Evolutionary conservation across 257 asterid species (phyloP).

Genomic region (Cruciata laevipes): DNA sequence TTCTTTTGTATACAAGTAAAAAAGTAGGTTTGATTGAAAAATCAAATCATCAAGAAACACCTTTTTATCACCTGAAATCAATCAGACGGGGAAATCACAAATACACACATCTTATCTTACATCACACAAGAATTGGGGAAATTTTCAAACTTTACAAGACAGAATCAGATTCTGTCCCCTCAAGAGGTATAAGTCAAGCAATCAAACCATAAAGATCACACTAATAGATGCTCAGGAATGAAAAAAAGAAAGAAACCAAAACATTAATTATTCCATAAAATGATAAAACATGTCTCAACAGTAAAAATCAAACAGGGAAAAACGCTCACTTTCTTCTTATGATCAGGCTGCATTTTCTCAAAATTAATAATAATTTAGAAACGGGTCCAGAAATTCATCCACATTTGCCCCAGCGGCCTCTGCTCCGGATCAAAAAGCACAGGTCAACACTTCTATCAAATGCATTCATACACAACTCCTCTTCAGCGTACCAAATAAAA

Average conservation of each 20-base stretch:
- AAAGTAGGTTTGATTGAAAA: background rate
- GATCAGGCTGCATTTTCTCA: conserved; percentile 68
- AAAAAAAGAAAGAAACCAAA: conserved; percentile 1
- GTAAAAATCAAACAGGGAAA: background rate
- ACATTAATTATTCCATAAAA: conserved; percentile 13
- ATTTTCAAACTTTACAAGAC: conserved; percentile 4
- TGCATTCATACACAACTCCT: conserved; percentile 43
- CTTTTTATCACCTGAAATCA: conserved; percentile 1
- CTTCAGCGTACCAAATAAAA: conserved; percentile 16
- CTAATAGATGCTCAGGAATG: conserved; percentile 11
- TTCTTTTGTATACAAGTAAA: too few species aligned
- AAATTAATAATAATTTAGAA: conserved; percentile 8
- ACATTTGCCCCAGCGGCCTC: conserved; percentile 75
- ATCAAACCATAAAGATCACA: conserved; percentile 10
- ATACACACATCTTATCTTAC: conserved; percentile 1
- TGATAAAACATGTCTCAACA: background rate
- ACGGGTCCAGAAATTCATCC: conserved; percentile 42
- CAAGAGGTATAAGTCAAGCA: conserved; percentile 10
- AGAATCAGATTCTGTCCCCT: conserved; percentile 16
- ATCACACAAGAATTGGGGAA: background rate
- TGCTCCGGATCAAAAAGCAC: conserved; percentile 59
- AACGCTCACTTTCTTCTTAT: conserved; percentile 65
- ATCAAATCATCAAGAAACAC: conserved; percentile 5
- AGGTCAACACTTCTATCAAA: conserved; percentile 33
- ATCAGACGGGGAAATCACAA: background rate